phyloP scores from a whole-genome alignment of 179 eudicot genomes.

The Sideroxylon spinosum region DNA sequence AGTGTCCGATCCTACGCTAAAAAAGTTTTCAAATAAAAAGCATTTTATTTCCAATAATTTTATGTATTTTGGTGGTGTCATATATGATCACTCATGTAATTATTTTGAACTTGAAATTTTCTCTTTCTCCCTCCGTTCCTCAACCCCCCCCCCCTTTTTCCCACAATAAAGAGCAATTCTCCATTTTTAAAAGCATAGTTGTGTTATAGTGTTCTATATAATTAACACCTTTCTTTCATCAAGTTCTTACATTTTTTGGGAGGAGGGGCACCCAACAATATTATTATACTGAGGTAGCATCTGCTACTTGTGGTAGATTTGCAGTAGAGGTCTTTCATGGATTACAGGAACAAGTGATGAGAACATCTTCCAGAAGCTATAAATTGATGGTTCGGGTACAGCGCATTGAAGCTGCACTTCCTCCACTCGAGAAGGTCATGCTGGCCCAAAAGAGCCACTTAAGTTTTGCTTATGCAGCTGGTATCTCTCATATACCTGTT shows the following conservation, averaged over 20 bases:
- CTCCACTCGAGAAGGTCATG: conserved; percentile 84
- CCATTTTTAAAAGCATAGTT: neutral
- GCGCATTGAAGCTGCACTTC: conserved; percentile 66
- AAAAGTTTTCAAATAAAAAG: no score
- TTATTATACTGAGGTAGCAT: conserved; percentile 14
- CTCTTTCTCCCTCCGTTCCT: no score
- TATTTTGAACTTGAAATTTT: no score
- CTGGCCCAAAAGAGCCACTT: conserved; percentile 85
- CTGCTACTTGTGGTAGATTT: conserved; percentile 46
- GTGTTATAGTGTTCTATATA: neutral
- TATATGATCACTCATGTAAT: no score
- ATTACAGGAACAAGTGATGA: conserved; percentile 78
- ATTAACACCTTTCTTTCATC: neutral
- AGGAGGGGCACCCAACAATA: neutral
- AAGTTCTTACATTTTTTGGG: neutral
- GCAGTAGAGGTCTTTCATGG: conserved; percentile 95
- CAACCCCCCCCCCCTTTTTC: neutral
- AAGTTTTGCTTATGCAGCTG: conserved; percentile 86
- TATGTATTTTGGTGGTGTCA: no score
- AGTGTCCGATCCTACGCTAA: no score
- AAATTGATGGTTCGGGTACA: conserved; percentile 74
- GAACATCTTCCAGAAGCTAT: conserved; percentile 82
- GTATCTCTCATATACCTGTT: conserved; percentile 36
- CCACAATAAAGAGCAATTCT: neutral
- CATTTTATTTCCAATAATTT: no score